Evolutionary conservation across 768 basidiomycete genomes (phyloP), one percentile per base, ranked within the genome.

Genomic region (Aureoboletus auriporus): DNA sequence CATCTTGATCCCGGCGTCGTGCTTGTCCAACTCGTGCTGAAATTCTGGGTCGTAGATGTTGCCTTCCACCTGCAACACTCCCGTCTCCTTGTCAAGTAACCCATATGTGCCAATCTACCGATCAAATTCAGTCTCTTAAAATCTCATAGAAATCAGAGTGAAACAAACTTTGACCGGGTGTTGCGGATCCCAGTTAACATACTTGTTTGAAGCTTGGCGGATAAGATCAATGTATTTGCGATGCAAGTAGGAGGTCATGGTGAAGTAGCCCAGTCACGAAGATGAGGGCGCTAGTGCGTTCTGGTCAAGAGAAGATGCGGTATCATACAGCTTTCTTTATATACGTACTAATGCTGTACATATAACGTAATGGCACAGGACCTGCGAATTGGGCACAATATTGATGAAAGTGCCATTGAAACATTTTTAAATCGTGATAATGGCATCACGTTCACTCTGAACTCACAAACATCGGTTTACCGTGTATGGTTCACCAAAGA

Each of bases 181-280:
- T 8, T 60, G 61, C 0, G 69, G 68, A 36, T 71, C 67, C 69
- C 70, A 71, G 37, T 63, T 71, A 23, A 67, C 66, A 65, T 64
- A 71, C 50, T 71, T 71, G 17, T 62, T 66, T 11, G 68, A 66
- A 4, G 42, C 45, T 3, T 36, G 17, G 8, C 39, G 56, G 31
- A 71, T 66, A n/a, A 71, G 64, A 37, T 71, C 69, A 30, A 69
- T 60, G 52, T 58, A 71, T 49, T 71, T 71, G 45, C 69, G 60
- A 39, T 53, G 54, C 26, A 56, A 1, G 17, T 39, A 44, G 31
- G 49, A 0, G 0, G 46, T n/a, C 54, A 63, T 61, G 17, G 11
- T 17, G 17, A 30, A 1, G 17, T 20, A 6, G n/a, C 12, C 31
- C n/a, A 16, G 9, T 30, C 38, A 38, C 26, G 9, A 6, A 12